phyloP scores from a whole-genome alignment of 306 rosid species.

The Sphenostylis stenocarpa region DNA sequence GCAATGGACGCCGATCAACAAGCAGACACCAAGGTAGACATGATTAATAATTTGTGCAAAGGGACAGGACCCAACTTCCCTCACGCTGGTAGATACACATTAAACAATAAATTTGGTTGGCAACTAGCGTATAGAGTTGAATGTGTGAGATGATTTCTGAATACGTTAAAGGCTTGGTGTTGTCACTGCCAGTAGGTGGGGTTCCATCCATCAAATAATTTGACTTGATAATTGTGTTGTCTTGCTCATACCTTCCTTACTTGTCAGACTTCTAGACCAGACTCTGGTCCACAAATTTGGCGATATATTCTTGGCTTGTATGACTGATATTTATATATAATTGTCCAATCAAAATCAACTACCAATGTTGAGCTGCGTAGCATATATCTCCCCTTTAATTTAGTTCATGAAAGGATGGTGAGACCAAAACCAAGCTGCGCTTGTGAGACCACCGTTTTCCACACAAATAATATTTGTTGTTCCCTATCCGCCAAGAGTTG shows the following conservation, averaged over 20 bases:
- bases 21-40: neutral
- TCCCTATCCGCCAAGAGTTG: neutral
- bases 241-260: neutral
- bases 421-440: neutral
- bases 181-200: neutral
- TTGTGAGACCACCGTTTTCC: neutral
- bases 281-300: neutral
- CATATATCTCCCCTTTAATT: neutral
- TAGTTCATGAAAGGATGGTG: neutral
- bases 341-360: neutral
- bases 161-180: neutral
- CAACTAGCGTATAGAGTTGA: conserved; percentile 4
- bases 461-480: neutral
- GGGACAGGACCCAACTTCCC: neutral
- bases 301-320: neutral
- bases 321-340: neutral
- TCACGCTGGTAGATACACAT: neutral
- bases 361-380: neutral
- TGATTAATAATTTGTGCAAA: neutral
- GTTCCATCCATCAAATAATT: conserved; percentile 15
- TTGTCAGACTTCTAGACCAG: neutral
- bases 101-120: neutral
- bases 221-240: conserved; percentile 2
- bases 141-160: neutral
- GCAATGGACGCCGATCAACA: neutral